Evolutionary conservation across 2,329 filamentous ascomycete species (phyloP).

Genomic region (Juglanconis oblonga): DNA sequence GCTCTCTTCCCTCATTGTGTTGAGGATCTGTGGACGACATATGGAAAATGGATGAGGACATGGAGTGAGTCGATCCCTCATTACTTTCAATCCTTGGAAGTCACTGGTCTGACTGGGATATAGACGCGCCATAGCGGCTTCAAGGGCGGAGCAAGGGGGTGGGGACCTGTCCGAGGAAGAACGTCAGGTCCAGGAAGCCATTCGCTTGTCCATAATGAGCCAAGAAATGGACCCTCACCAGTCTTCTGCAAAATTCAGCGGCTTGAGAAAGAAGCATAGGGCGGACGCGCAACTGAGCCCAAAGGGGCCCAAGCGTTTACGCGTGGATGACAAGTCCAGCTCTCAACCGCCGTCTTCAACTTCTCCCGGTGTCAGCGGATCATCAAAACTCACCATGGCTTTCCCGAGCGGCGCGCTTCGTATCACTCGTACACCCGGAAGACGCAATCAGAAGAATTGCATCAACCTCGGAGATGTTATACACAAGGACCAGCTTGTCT

Average conservation of each 20-base stretch:
- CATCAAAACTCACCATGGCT: conserved; percentile 8
- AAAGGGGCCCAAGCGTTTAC: neutral
- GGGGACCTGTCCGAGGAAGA: neutral
- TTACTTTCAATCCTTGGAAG: neutral
- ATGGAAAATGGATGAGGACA: neutral
- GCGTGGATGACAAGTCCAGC: neutral
- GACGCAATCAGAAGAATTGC: conserved; percentile 23
- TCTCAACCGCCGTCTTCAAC: neutral
- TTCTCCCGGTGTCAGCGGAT: neutral
- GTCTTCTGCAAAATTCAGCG: neutral
- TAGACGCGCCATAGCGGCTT: neutral
- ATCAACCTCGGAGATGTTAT: conserved; percentile 23
- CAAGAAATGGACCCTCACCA: neutral
- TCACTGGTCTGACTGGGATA: neutral
- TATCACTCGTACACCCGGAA: conserved; percentile 25
- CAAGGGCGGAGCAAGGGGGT: neutral
- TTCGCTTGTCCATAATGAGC: conserved; percentile 8
- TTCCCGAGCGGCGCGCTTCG: conserved; percentile 24
- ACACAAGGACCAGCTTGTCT: conserved; percentile 21
- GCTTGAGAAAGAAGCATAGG: neutral
- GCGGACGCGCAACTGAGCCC: neutral
- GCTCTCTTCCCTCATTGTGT: neutral
- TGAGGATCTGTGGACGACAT: neutral
- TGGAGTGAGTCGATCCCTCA: neutral
- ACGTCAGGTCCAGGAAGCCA: conserved; percentile 3